These are phyloP conservation scores for Salvia splendens DNA, from an alignment of 257 asterid species.

Conservation along the genomic window DNA sequence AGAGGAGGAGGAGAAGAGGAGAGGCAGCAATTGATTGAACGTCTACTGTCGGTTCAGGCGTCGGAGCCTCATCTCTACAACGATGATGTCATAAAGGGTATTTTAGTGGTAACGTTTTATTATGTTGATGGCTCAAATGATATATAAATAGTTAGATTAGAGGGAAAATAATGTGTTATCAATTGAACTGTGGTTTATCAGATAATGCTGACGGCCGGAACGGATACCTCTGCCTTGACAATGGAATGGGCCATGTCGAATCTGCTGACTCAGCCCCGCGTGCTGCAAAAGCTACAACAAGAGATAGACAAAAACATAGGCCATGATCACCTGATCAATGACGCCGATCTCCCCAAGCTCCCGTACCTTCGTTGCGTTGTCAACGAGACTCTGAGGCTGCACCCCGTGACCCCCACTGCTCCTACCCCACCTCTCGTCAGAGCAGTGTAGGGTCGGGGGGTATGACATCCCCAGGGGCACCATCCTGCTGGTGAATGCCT, in stretches of 20 bases:
- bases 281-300: slow-evolving; percentile 38
- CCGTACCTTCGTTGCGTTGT: slow-evolving; percentile 51
- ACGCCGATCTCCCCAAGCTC: slow-evolving; percentile 51
- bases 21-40: slow-evolving; percentile 27
- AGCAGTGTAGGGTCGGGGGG: slow-evolving; percentile 44
- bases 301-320: slow-evolving; percentile 58
- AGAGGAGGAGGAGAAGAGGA: slow-evolving; percentile 1
- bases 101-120: slow-evolving; percentile 37
- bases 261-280: slow-evolving; percentile 42
- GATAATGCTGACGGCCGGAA: slow-evolving; percentile 56
- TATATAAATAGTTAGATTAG: too few species aligned
- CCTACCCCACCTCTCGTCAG: slow-evolving; percentile 49
- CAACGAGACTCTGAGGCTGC: slow-evolving; percentile 54
- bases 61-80: slow-evolving; percentile 57
- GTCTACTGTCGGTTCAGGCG: slow-evolving; percentile 44
- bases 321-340: slow-evolving; percentile 40
- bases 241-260: slow-evolving; percentile 52
- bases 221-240: slow-evolving; percentile 47
- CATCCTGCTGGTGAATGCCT: slow-evolving; percentile 47
- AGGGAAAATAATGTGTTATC: too few species aligned
- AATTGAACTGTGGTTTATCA: slow-evolving; percentile 1
- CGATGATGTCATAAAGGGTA: slow-evolving; percentile 50
- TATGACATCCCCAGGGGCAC: slow-evolving; percentile 47
- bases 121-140: too few species aligned
- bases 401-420: slow-evolving; percentile 52